phyloP scores from a whole-genome alignment of 2,329 filamentous ascomycete genomes.

The Sordariomycetes sp. region DNA sequence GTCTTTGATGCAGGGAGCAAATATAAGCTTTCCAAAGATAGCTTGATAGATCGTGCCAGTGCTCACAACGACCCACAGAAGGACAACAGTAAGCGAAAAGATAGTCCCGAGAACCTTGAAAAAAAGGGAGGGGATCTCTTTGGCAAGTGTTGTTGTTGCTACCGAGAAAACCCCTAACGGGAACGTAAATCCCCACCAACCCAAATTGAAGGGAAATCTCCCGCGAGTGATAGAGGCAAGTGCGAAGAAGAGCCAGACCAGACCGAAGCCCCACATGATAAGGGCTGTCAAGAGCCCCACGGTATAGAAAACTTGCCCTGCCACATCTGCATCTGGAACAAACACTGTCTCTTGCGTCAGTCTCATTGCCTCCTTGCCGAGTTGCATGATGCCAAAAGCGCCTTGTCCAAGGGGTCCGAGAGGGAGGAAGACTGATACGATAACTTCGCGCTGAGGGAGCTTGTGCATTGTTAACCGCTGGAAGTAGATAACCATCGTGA shows the following conservation, averaged over 20 bases:
- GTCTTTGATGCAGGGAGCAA: no score
- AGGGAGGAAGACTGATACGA: constrained; percentile 59
- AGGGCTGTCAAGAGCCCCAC: constrained; percentile 39
- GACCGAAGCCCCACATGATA: constrained; percentile 34
- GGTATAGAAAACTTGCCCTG: constrained; percentile 41
- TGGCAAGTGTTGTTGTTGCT: constrained; percentile 27
- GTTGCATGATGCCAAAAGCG: constrained; percentile 46
- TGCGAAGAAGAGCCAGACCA: constrained; percentile 33
- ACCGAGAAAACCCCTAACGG: constrained; percentile 34
- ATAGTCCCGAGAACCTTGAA: constrained; percentile 29
- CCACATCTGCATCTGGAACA: constrained; percentile 24
- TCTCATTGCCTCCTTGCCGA: constrained; percentile 36
- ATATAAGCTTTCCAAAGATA: no score
- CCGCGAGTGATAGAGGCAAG: constrained; percentile 30
- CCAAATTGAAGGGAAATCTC: constrained; percentile 34
- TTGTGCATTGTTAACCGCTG: constrained; percentile 58
- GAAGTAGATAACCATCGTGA: constrained; percentile 61
- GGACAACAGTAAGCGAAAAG: constrained; percentile 28
- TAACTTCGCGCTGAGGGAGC: constrained; percentile 55
- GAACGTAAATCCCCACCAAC: constrained; percentile 39
- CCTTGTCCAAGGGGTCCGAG: constrained; percentile 59
- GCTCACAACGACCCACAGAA: constrained; percentile 35
- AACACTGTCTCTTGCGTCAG: constrained; percentile 11
- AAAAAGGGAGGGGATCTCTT: constrained; percentile 31
- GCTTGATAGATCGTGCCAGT: no score